A percentile compares a stretch with the other conserved stretches of the same genome.
These are phyloP conservation scores for Tylopilus plumbeoviolaceoides DNA, from an alignment of 768 basidiomycete species.

Conservation along the genomic window DNA sequence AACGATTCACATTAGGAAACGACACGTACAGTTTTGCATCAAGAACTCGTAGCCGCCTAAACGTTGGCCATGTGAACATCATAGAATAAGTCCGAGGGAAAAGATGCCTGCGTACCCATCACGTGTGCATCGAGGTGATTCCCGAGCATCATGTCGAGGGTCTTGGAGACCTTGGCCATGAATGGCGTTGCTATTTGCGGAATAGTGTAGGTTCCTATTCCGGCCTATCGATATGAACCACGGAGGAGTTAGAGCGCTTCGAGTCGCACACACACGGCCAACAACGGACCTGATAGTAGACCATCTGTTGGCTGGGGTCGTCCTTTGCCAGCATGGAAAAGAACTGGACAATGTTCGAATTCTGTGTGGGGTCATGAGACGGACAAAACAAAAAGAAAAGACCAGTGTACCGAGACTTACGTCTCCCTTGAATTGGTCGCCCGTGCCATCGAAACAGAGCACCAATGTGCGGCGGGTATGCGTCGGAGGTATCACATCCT, in stretches of 20 bases:
- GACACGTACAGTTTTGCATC: slow-evolving; percentile 66
- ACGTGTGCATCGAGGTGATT: slow-evolving; percentile 64
- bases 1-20: not conserved
- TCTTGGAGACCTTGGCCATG: slow-evolving; percentile 50
- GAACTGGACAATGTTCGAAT: slow-evolving; percentile 69
- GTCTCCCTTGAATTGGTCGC: slow-evolving; percentile 65
- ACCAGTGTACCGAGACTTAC: slow-evolving; percentile 32
- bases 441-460: slow-evolving; percentile 62
- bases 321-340: slow-evolving; percentile 71
- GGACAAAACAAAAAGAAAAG: not conserved
- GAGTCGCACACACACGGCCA: not conserved
- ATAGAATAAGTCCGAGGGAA: not conserved
- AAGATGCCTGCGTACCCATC: slow-evolving; percentile 43
- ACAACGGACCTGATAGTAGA: slow-evolving; percentile 63
- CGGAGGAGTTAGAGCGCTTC: not conserved
- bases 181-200: slow-evolving; percentile 59
- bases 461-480: slow-evolving; percentile 52
- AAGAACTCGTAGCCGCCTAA: slow-evolving; percentile 72
- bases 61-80: not conserved
- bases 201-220: slow-evolving; percentile 68
- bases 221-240: slow-evolving; percentile 40
- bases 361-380: slow-evolving; percentile 37
- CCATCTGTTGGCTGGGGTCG: slow-evolving; percentile 54
- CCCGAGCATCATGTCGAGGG: slow-evolving; percentile 60
- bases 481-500: slow-evolving; percentile 42